Conservation (phyloP, 208 protist genomes). For the Leptomonas seymouri region DNA sequence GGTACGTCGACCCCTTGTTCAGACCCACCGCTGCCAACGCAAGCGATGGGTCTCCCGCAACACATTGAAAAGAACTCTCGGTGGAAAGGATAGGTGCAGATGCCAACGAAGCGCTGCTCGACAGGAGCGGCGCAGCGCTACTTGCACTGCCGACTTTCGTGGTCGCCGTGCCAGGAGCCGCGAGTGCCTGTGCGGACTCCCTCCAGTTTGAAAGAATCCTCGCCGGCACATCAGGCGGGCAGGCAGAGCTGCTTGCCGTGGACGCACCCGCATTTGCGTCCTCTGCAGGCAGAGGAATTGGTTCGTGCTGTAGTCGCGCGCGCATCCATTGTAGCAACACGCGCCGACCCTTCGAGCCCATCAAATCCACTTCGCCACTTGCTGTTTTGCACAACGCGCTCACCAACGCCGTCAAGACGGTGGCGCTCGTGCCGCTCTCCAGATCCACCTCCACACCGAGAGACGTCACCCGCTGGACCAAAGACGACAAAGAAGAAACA, state of each 20-base stretch:
- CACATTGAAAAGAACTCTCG: no score
- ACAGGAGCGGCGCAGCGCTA: not conserved
- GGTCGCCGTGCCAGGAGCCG: not conserved
- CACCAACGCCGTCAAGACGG: constrained; percentile 27
- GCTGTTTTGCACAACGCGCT: constrained; percentile 31
- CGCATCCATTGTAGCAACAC: constrained; percentile 38
- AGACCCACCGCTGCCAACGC: not conserved
- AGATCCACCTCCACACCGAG: constrained; percentile 28
- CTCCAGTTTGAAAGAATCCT: constrained; percentile 11
- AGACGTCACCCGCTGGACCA: constrained; percentile 17
- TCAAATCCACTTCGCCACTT: constrained; percentile 30
- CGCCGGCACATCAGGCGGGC: constrained; percentile 9
- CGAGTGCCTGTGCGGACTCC: constrained; percentile 2
- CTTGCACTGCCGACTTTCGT: not conserved
- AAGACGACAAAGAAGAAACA: not conserved
- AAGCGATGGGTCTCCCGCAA: no score
- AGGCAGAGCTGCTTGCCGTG: not conserved
- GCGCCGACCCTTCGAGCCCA: constrained; percentile 17
- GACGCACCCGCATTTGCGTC: not conserved
- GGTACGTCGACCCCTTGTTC: not conserved
- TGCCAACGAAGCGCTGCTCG: not conserved
- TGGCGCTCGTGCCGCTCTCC: constrained; percentile 28
- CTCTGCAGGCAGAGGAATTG: not conserved
- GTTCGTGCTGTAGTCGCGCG: constrained; percentile 24
- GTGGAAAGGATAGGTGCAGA: not conserved